A percentile compares a stretch with the other conserved stretches of the same genome.
Conservation (phyloP, 2,329 filamentous ascomycete genomes). For the Penicillium occitanis region DNA sequence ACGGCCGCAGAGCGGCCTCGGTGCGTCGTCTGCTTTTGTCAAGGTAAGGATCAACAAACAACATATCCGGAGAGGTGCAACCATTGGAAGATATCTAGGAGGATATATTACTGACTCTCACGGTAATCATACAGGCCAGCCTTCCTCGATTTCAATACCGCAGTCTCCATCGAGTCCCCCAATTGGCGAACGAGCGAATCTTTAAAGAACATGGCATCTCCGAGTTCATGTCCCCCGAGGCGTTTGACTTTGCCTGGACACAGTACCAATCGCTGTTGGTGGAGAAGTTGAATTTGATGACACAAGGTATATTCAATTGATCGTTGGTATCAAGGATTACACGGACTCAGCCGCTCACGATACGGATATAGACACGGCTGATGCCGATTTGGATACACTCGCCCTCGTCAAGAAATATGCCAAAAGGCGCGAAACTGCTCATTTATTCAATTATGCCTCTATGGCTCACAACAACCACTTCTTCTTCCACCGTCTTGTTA, state of each 20-base stretch:
- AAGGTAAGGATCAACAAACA: constrained; percentile 26
- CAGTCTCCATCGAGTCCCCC: constrained; percentile 48
- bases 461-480: constrained; percentile 88
- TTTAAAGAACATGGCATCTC: constrained; percentile 59
- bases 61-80: background rate
- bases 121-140: constrained; percentile 33
- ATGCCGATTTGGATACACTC: constrained; percentile 62
- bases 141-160: constrained; percentile 40
- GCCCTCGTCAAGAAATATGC: constrained; percentile 72
- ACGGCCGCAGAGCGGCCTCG: constrained; percentile 48
- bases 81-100: background rate
- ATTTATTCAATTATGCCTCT: constrained; percentile 91
- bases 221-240: constrained; percentile 67
- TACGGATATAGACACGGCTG: constrained; percentile 57
- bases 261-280: constrained; percentile 75
- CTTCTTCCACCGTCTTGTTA: constrained; percentile 50
- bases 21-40: constrained; percentile 38
- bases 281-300: constrained; percentile 72
- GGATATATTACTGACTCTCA: background rate
- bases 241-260: constrained; percentile 75
- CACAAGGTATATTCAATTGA: constrained; percentile 57
- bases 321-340: background rate
- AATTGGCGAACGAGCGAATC: constrained; percentile 47
- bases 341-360: background rate
- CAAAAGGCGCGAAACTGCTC: constrained; percentile 73